Evolutionary conservation across 2,329 filamentous ascomycete genomes (phyloP).

Genomic region (Cercospora nicotianae): DNA sequence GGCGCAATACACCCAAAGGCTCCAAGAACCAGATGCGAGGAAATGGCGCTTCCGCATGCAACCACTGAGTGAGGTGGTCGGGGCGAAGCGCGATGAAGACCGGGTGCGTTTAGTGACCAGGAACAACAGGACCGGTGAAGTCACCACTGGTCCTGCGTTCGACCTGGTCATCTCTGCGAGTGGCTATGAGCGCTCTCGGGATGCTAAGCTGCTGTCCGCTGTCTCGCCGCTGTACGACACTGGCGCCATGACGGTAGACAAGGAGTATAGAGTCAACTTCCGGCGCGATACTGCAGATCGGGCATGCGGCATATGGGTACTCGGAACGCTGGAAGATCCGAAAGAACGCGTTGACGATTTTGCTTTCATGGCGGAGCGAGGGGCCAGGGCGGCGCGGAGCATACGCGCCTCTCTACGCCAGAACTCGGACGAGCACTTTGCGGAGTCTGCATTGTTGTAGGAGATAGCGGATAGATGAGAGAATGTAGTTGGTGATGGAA

Average conservation of each 20-base stretch:
- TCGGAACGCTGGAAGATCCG: conserved; percentile 27
- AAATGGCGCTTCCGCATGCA: conserved; percentile 29
- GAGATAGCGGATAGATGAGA: neutral
- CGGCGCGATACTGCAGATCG: conserved; percentile 19
- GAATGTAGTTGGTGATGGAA: neutral
- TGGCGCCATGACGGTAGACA: conserved; percentile 23
- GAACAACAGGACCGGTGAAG: conserved; percentile 24
- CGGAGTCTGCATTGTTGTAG: conserved; percentile 30
- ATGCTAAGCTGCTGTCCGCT: conserved; percentile 20
- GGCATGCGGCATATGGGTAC: conserved; percentile 29
- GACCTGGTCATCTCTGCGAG: conserved; percentile 29
- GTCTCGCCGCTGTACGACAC: conserved; percentile 24
- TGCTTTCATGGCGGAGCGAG: conserved; percentile 27
- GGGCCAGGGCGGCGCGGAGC: conserved; percentile 21
- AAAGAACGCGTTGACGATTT: conserved; percentile 28
- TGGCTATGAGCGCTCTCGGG: conserved; percentile 22
- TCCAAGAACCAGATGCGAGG: conserved; percentile 21
- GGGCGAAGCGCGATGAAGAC: conserved; percentile 11
- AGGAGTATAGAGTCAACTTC: conserved; percentile 31
- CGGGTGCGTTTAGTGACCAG: conserved; percentile 20
- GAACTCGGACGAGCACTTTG: conserved; percentile 14
- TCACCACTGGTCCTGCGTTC: conserved; percentile 16
- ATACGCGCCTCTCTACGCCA: conserved; percentile 20
- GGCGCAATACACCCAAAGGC: conserved; percentile 30
- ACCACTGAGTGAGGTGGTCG: conserved; percentile 22